Evolutionary conservation across 257 asterid genomes (phyloP).

Genomic region (Forsythia viridissima): DNA sequence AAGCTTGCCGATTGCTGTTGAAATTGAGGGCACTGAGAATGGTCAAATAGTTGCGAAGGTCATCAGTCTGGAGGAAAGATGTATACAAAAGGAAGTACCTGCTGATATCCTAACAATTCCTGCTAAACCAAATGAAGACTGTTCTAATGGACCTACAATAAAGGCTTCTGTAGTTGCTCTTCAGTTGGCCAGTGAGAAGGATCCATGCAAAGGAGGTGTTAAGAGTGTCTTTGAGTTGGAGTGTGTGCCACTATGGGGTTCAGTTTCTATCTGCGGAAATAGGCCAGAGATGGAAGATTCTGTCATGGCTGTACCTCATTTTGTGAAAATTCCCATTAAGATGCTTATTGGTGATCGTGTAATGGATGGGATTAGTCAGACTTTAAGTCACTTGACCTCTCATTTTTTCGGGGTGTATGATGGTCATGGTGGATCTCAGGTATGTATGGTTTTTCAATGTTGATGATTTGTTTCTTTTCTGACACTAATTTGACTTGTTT

Average conservation of each 20-base stretch:
- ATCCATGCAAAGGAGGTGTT: slow-evolving; percentile 44
- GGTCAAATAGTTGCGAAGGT: slow-evolving; percentile 78
- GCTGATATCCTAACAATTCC: slow-evolving; percentile 29
- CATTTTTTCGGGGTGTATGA: slow-evolving; percentile 89
- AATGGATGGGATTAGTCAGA: slow-evolving; percentile 55
- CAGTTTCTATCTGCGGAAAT: slow-evolving; percentile 61
- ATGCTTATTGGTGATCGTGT: slow-evolving; percentile 63
- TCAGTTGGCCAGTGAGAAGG: slow-evolving; percentile 53
- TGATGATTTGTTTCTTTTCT: neutral
- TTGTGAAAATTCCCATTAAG: slow-evolving; percentile 72
- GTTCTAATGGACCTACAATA: slow-evolving; percentile 43
- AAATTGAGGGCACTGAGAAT: slow-evolving; percentile 60
- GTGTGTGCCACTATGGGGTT: slow-evolving; percentile 87
- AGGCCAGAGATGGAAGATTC: slow-evolving; percentile 94
- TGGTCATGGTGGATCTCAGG: slow-evolving; percentile 97
- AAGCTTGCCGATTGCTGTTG: slow-evolving; percentile 75
- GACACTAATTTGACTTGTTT: neutral
- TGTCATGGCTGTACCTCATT: slow-evolving; percentile 53
- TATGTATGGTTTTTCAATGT: slow-evolving; percentile 29
- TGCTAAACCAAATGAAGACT: slow-evolving; percentile 36
- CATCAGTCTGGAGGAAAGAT: slow-evolving; percentile 63
- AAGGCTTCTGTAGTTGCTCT: slow-evolving; percentile 66
- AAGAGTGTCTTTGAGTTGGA: slow-evolving; percentile 75
- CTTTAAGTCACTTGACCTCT: slow-evolving; percentile 68
- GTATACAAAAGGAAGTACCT: slow-evolving; percentile 35